Base-by-base conservation (phyloP, 176 grass and related monocot genomes). In the Otatea glauca region DNA sequence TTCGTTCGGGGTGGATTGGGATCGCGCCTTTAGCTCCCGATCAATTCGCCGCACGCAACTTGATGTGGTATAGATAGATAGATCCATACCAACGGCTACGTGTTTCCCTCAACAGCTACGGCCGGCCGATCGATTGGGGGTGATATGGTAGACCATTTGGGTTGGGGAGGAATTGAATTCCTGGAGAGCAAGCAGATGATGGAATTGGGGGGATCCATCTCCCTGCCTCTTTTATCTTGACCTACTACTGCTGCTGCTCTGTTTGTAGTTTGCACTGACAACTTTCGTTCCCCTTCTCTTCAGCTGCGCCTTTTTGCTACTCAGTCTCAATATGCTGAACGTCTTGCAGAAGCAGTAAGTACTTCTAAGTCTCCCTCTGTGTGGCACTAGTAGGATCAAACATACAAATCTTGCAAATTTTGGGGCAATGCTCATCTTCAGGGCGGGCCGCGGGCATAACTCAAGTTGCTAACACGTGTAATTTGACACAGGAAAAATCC, bases 271-370 rank as follows among this genome's bases (percentile, higher is more conserved):
- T 53, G 4, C 37, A 20, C 11, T 80, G 16, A 16, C 34, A 29
- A 21, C 20, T 75, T 75, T 6, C 23, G 37, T 37, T 55, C 73
- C 15, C 82, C 20, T 58, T 70, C 20, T 29, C 15, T 85, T 49
- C 82, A 98, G 96, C 85, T 95, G 45, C 91, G 93, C 73, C 96
- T 98, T 13, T 98, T 98, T 9, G 77, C 51, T 41, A 87, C 93
- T 4, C 96, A 98, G 72, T 95, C 93, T 59, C 84, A 92, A 9
- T 90, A 95, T 53, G 96, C 93, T 13, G 96, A 95, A 1, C 96
- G 89, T 54, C 76, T 95, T 51, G 85, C 83, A 42, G 76, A 90
- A 54, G 89, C 88, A 75, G 96, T 98, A 81, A 94, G 87, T 78
- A 71, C 25, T 25, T 18, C 45, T 9, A 37, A 37, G 11, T 70